Evolutionary conservation across 1,284 basidiomycete species (phyloP), one percentile per base, ranked within the genome.

Genomic region (Tilletia horrida): DNA sequence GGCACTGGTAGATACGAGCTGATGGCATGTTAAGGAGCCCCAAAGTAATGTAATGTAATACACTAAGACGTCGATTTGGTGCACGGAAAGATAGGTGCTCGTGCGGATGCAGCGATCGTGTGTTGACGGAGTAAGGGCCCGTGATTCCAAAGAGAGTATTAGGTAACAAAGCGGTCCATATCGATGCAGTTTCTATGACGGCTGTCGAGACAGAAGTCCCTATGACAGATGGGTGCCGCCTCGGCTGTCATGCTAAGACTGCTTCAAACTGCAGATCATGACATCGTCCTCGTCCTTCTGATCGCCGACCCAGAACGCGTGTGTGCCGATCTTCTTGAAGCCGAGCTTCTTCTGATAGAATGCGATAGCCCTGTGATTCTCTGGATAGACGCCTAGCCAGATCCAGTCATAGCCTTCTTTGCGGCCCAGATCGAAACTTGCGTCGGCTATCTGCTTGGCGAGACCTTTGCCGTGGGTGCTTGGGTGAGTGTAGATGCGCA

Each of bases 401-500:
- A 52, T 52, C 23, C 27, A 25, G 11, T 52, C 50, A 21, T 25
- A 52, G 21, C 50, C 50, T 52, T 52, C 50, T 14, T 52, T 52
- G 21, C 50, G 50, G 16, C 50, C 50, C 18, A 52, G 50, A 27
- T 52, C 50, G 50, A 52, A 52, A 27, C 23, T 23, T 52, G 50
- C 50, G 23, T 52, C 50, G 23, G 50, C 50, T 13, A 52, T 21
- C 21, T 52, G 50, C 23, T 27, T 52, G 3, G 50, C 71, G 4
- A 72, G 57, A 1, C 71, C 71, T 7, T 67, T 64, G 11, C 71
- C 67, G 21, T 72, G 71, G 4, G 69, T 66, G 11, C 48, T 63
- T 13, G 67, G 67, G 45, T 66, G 66, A 11, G 67, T 72, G 57
- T 72, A 72, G 63, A 72, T 72, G 59, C 71, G 71, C 57, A 70